Evolutionary conservation across 1,284 basidiomycete genomes (phyloP).

Genomic region (Boletellus sp.): DNA sequence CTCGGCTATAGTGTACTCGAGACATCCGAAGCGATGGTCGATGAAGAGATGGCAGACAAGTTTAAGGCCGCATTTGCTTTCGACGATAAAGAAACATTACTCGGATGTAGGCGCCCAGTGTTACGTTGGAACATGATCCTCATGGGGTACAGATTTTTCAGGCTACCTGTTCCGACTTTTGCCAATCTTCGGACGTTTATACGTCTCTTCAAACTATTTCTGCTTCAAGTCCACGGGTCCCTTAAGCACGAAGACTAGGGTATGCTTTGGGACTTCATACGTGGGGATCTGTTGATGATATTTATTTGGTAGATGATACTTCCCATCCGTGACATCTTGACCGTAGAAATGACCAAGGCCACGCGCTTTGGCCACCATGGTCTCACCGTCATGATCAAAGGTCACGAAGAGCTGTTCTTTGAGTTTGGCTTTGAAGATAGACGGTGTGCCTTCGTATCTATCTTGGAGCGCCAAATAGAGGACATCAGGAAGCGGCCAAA

Average conservation of each 20-base stretch:
- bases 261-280: conserved; percentile 34
- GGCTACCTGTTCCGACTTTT: conserved; percentile 85
- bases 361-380: conserved; percentile 88
- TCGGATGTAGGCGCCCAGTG: conserved; percentile 67
- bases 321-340: conserved; percentile 84
- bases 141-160: conserved; percentile 65
- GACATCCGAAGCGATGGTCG: conserved; percentile 56
- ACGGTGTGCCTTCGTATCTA: conserved; percentile 68
- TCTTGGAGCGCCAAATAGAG: conserved; percentile 82
- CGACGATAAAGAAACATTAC: conserved; percentile 79
- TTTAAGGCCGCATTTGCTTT: conserved; percentile 80
- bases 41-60: conserved; percentile 67
- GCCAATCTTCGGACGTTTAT: conserved; percentile 83
- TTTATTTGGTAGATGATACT: conserved; percentile 76
- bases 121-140: conserved; percentile 8
- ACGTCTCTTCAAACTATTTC: conserved; percentile 83
- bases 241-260: conserved; percentile 72
- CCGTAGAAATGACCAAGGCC: conserved; percentile 81
- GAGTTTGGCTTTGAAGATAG: conserved; percentile 83
- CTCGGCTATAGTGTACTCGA: conserved; percentile 76
- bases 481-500: conserved; percentile 52
- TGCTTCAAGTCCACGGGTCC: conserved; percentile 86
- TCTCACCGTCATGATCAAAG: conserved; percentile 86
- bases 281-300: conserved; percentile 8
- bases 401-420: conserved; percentile 96